Evolutionary conservation across 2,329 filamentous ascomycete genomes (phyloP), one percentile per base, ranked within the genome.

Genomic region (Elsinoe australis): DNA sequence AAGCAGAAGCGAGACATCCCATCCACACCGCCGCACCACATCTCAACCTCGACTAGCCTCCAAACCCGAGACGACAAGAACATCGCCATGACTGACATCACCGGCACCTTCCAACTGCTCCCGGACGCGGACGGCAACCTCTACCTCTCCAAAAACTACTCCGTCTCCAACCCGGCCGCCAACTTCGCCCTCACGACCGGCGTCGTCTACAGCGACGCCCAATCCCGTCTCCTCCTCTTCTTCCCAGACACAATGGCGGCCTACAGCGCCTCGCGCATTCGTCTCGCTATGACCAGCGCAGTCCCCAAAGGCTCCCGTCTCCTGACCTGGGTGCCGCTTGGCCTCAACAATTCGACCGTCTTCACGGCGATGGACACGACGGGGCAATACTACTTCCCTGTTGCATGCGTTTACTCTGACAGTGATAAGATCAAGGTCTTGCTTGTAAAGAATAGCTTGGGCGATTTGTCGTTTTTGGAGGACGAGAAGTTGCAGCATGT

Each of bases 371-470:
- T 52, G 17, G 50, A 52, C 21, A 38, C 50, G 0, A 18, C 47
- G 10, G 52, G 50, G 14, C 28, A 49, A 24, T 54, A 46, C 41
- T 54, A 49, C 45, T 49, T 51, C 35, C 50, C 50, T 14, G 50
- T 54, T 15, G 41, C 50, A 19, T 54, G 52, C 28, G 35, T 46
- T 4, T 49, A 51, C 18, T 47, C 49, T 22, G 42, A 19, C 14
- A 15, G 29, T 14, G 34, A 34, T 10, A 31, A 47, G n/a, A 29
- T 52, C 12, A 54, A 54, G 52, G 45, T 54, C 15, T 49, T 54
- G 42, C 29, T 52, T 2, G 52, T 54, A 21, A 39, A 44, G 36
- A 46, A 50, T 17, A 17, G 18, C 15, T 34, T 45, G 34, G 47
- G 22, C 19, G 49, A 51, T 44, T 26, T 51, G 5, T 39, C 28